Base-by-base conservation (phyloP, 2,329 filamentous ascomycete genomes). In the Fusarium sp. region DNA sequence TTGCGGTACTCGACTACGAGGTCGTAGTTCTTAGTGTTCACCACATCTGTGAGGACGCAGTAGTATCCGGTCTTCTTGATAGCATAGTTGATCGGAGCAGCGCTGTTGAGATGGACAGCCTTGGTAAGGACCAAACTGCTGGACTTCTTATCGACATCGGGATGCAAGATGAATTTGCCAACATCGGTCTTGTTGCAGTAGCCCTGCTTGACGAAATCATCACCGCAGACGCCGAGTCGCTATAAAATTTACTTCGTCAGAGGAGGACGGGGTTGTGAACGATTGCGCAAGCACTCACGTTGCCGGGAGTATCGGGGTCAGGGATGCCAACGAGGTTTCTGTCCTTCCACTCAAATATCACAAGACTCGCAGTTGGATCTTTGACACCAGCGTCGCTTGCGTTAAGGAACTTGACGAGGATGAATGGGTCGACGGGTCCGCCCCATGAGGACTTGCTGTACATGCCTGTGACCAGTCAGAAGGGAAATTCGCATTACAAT, bases 291-390 rank as follows among this genome's bases (percentile, higher is more conserved):
- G 48, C 44, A 68, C 80, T 71, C 83, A 90, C 88, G 74, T 85
- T 83, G 47, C 81, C 77, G 33, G 85, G 81, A 52, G 85, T 84
- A 17, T 84, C 79, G 28, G 83, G 83, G 50, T 87, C 83, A 35
- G 86, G 85, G 60, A 91, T 85, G 43, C 95, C 94, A 68, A 99
- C 89, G 56, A 95, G 84, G 51, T 88, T 81, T 76, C 92, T 89
- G 76, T 99, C 96, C 71, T 87, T 89, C 93, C 94, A 99, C 80
- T 99, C 95, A 78, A 97, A 99, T 67, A 99, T 90, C 52, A 97
- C 85, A 72, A 97, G 81, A 78, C 93, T 96, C 68, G 94, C 90
- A 43, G 93, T 83, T 7, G 92, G 91, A 77, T 97, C 91, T 45
- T 86, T 82, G 24, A 62, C 73, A 56, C 89, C 84, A 32, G 86